Base-by-base conservation (phyloP, 805 yeast genomes). In the Candida succiphila region DNA sequence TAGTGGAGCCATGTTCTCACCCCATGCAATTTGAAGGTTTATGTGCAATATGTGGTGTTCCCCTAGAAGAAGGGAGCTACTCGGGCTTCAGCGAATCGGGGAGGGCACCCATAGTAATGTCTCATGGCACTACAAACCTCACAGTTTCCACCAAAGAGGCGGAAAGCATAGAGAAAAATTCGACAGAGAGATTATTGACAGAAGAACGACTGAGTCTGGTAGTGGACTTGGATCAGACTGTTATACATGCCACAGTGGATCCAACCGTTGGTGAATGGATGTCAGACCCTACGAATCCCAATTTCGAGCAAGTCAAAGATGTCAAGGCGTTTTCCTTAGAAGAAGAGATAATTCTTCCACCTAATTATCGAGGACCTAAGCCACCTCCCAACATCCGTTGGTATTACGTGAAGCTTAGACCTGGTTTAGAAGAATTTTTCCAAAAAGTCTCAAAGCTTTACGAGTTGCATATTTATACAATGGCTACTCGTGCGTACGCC, bases 221-320 rank as follows among this genome's bases (percentile, higher is more conserved):
- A 20, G 98, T 92, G 5, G 98, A 92, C 64, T 67, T 92, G 41
- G 98, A 92, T 60, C 98, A 92, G 55, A 92, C 98, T 0, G 94
- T 92, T 5, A 89, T 92, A 22, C 98, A 92, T 51, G 95, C 96
- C 27, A 89, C 96, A 5, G 96, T 89, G 14, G 98, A 92, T 53
- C 96, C 96, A 1, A 87, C 96, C 0, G 94, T 92, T 21, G 92
- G 92, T 1, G 95, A 85, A 49, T 92, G 98, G 98, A 87, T 83
- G 68, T 67, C 69, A 32, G 96, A 92, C 48, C 79, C 86, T 3
- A 55, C 65, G 5, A 84, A 85, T 45, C 95, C 96, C 6, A 87
- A 92, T 49, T 82, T 83, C 51, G 78, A 75, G 3, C 79, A 89
- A 2, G 75, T 92, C 21, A 77, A 78, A 53, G 95, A 88, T 50